Conservation (phyloP, 768 basidiomycete genomes). For the Cytidiella melzeri region DNA sequence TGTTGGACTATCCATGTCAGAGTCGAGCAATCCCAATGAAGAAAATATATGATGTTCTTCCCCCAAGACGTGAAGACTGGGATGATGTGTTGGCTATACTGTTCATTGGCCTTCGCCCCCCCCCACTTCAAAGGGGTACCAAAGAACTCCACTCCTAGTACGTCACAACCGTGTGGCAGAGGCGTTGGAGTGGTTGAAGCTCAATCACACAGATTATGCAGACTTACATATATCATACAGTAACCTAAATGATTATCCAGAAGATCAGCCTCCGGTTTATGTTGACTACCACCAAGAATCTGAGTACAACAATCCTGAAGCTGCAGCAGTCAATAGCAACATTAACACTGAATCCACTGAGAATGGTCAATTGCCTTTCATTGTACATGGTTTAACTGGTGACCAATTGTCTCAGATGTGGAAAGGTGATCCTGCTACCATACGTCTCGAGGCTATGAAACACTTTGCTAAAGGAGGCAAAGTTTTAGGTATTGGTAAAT, state of each 20-base stretch:
- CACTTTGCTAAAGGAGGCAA: slow-evolving; percentile 24
- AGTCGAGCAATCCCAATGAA: slow-evolving; percentile 26
- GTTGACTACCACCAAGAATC: background rate
- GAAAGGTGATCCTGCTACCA: background rate
- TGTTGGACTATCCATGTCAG: slow-evolving; percentile 7
- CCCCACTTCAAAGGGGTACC: slow-evolving; percentile 21
- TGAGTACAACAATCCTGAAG: background rate
- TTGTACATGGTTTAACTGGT: slow-evolving; percentile 31
- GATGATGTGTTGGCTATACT: slow-evolving; percentile 26
- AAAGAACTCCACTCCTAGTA: slow-evolving; percentile 19
- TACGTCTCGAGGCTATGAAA: slow-evolving; percentile 21
- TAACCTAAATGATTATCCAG: slow-evolving; percentile 2
- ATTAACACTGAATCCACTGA: background rate
- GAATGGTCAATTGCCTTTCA: slow-evolving; percentile 30
- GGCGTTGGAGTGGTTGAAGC: slow-evolving; percentile 7
- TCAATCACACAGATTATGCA: background rate
- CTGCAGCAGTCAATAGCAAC: background rate
- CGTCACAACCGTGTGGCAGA: slow-evolving; percentile 4
- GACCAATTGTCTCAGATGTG: slow-evolving; percentile 18
- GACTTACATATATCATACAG: slow-evolving; percentile 1
- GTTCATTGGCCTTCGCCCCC: slow-evolving; percentile 24
- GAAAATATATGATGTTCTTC: slow-evolving; percentile 28
- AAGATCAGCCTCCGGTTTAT: slow-evolving; percentile 19
- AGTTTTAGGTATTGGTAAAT: slow-evolving; percentile 27
- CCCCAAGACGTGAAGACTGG: slow-evolving; percentile 28